These are phyloP conservation scores for Pythium utonaiense DNA, from an alignment of 352 stramenopile genomes.

Conservation along the genomic window DNA sequence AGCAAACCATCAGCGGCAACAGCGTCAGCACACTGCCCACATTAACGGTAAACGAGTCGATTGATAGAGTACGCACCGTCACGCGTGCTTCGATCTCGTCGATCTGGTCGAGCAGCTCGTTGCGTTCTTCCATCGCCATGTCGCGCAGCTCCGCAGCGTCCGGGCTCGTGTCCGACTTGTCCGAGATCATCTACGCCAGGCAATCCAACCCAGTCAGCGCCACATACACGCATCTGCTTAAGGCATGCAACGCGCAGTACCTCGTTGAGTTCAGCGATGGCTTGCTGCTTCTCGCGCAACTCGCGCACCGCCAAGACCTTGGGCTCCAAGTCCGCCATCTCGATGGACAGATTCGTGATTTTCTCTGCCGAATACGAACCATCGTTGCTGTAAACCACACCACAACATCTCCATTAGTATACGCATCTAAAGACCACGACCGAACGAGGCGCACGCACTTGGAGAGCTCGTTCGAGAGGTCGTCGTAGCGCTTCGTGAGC, in stretches of 20 bases:
- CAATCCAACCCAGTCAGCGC: background rate
- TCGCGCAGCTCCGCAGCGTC: constrained; percentile 63
- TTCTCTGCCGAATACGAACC: constrained; percentile 66
- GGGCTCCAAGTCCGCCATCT: constrained; percentile 78
- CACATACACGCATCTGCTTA: background rate
- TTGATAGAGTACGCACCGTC: no score
- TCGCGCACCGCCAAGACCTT: constrained; percentile 64
- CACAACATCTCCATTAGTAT: background rate
- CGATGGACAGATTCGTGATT: constrained; percentile 80
- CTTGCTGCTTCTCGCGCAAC: constrained; percentile 86
- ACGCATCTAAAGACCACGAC: background rate
- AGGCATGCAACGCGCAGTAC: constrained; percentile 35
- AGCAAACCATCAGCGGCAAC: background rate
- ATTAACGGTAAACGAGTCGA: no score
- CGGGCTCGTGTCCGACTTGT: constrained; percentile 43
- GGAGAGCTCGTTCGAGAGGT: constrained; percentile 57
- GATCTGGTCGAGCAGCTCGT: constrained; percentile 50
- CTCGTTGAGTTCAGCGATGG: constrained; percentile 89
- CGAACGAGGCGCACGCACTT: constrained; percentile 28
- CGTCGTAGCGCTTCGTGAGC: constrained; percentile 58
- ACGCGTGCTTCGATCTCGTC: constrained; percentile 56
- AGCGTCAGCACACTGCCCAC: no score
- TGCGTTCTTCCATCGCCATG: constrained; percentile 75
- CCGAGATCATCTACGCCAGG: constrained; percentile 62
- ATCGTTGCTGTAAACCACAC: constrained; percentile 47